These are phyloP conservation scores for Solanum clarkiae DNA, from an alignment of 257 asterid species.

Conservation along the genomic window DNA sequence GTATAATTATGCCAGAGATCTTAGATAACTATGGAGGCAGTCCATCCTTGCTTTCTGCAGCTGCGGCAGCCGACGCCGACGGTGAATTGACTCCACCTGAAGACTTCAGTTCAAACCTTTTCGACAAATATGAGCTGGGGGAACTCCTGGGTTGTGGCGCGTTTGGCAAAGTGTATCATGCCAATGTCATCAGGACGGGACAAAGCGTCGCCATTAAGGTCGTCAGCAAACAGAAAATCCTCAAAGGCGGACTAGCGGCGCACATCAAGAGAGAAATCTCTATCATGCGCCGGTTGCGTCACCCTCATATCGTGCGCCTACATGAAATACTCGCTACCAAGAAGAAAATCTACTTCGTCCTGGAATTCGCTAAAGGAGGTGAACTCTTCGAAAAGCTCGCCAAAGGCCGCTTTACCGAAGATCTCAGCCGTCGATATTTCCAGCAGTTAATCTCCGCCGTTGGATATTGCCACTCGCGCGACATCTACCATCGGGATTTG, in stretches of 20 bases:
- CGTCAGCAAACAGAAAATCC: constrained; percentile 43
- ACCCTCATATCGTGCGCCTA: constrained; percentile 18
- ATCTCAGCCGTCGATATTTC: constrained; percentile 20
- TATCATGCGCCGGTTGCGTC: background rate
- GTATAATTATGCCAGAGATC: background rate
- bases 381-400: constrained; percentile 28
- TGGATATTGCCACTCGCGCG: constrained; percentile 35
- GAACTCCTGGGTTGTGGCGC: constrained; percentile 65
- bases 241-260: constrained; percentile 28
- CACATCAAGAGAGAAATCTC: constrained; percentile 7
- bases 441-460: constrained; percentile 37
- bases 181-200: constrained; percentile 31
- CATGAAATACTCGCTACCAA: constrained; percentile 32
- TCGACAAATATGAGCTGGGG: constrained; percentile 57
- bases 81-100: background rate
- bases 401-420: constrained; percentile 27
- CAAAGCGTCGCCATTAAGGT: constrained; percentile 61
- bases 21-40: background rate
- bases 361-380: constrained; percentile 41
- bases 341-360: constrained; percentile 24
- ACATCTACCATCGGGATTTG: constrained; percentile 33
- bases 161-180: constrained; percentile 75
- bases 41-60: background rate
- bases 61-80: background rate
- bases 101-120: constrained; percentile 5